A percentile compares a stretch with the other conserved stretches of the same genome.
Evolutionary conservation across 2,329 filamentous ascomycete species (phyloP).

Genomic region (Diatrype stigma): DNA sequence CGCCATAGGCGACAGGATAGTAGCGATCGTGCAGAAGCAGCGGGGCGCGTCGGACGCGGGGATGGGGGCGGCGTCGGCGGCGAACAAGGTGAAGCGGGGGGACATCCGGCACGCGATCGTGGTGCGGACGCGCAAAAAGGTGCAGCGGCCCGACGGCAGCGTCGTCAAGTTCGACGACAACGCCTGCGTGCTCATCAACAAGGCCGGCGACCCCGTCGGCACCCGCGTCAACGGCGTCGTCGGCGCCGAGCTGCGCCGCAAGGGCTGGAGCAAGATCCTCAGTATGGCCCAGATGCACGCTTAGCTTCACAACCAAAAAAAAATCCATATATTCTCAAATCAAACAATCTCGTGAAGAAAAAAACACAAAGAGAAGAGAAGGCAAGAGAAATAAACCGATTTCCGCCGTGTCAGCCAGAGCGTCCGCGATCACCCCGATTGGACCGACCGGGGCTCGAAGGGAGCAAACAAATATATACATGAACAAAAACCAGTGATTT

Average conservation of each 20-base stretch:
- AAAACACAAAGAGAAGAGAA: no score
- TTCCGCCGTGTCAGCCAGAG: no score
- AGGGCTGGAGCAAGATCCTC: slow-evolving; percentile 98
- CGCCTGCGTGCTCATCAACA: slow-evolving; percentile 95
- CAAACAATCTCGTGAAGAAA: neutral
- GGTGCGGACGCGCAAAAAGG: slow-evolving; percentile 84
- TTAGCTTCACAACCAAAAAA: slow-evolving; percentile 24
- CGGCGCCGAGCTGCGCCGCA: slow-evolving; percentile 80
- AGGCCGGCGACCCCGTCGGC: slow-evolving; percentile 91
- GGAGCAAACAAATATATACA: no score
- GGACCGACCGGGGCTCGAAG: no score
- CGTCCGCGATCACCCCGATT: no score
- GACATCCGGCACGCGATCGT: slow-evolving; percentile 96
- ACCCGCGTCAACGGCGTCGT: slow-evolving; percentile 90
- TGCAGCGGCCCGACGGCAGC: slow-evolving; percentile 82
- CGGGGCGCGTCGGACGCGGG: slow-evolving; percentile 70
- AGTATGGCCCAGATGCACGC: slow-evolving; percentile 78
- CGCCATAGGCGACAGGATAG: slow-evolving; percentile 91
- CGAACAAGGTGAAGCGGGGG: slow-evolving; percentile 92
- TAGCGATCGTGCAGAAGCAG: slow-evolving; percentile 97
- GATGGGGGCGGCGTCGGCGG: slow-evolving; percentile 66
- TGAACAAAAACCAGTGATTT: no score
- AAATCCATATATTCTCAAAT: neutral
- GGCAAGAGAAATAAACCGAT: no score
- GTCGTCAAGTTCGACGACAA: slow-evolving; percentile 96